Conservation (phyloP, 176 grass and related monocot genomes). For the Oryza glumipatula region DNA sequence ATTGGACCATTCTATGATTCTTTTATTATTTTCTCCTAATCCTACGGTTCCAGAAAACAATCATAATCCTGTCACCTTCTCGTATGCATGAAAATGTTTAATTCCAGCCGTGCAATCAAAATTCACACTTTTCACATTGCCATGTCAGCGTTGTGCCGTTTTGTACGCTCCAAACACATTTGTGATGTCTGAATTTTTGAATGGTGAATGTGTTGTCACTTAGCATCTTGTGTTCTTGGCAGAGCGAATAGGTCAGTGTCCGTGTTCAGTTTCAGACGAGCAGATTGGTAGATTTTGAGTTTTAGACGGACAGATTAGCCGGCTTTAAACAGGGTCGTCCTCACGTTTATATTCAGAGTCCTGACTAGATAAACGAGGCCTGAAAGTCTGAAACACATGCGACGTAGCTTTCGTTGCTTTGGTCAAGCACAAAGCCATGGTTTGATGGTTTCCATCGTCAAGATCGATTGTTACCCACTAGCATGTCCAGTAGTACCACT, state of each 20-base stretch:
- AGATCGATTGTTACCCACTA: neutral
- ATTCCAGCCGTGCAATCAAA: neutral
- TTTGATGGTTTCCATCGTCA: neutral
- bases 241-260: neutral
- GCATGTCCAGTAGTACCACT: neutral
- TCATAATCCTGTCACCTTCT: neutral
- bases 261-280: neutral
- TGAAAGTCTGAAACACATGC: neutral
- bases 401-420: neutral
- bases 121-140: neutral
- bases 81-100: neutral
- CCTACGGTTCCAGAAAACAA: neutral
- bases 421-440: neutral
- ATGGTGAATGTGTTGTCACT: neutral
- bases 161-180: neutral
- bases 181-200: neutral
- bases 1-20: too few relatives aligned
- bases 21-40: neutral
- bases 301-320: neutral
- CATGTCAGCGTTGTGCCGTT: too few relatives aligned
- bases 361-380: neutral
- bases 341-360: neutral
- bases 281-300: neutral
- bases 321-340: neutral
- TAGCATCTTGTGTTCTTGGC: neutral